These are phyloP conservation scores for Lithocarpus polystachyus DNA, from an alignment of 306 rosid species.

Conservation along the genomic window DNA sequence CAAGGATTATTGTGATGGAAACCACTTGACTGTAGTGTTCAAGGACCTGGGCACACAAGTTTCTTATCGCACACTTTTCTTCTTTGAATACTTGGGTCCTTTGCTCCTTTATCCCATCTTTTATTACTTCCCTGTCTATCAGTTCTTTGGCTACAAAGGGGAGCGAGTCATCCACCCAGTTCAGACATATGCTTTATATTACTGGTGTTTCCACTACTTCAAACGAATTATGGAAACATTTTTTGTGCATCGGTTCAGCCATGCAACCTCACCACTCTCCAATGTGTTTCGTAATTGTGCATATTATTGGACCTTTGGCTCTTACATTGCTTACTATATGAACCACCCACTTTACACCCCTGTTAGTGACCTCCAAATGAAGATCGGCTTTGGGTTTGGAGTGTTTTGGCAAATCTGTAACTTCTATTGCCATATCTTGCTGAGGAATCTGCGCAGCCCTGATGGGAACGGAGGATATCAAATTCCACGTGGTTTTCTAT, in stretches of 20 bases:
- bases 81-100: conserved; percentile 93
- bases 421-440: conserved; percentile 81
- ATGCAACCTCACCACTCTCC: conserved; percentile 92
- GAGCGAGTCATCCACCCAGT: conserved; percentile 76
- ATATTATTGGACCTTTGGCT: conserved; percentile 91
- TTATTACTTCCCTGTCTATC: conserved; percentile 75
- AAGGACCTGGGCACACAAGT: conserved; percentile 97
- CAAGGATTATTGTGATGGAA: conserved; percentile 59
- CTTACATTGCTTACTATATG: conserved; percentile 72
- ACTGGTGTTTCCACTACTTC: conserved; percentile 94
- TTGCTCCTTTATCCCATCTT: conserved; percentile 85
- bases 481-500: conserved; percentile 85
- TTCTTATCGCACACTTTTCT: conserved; percentile 78
- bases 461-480: conserved; percentile 90
- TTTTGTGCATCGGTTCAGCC: conserved; percentile 94
- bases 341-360: conserved; percentile 92
- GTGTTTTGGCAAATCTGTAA: conserved; percentile 66
- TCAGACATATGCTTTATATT: conserved; percentile 91
- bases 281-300: conserved; percentile 97
- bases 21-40: conserved; percentile 58
- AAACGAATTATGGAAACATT: conserved; percentile 93
- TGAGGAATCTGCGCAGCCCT: conserved; percentile 78
- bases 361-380: conserved; percentile 80
- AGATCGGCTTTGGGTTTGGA: conserved; percentile 87
- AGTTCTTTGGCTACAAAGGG: conserved; percentile 64